These are phyloP conservation scores for Diaporthe sp. DNA, from an alignment of 2,329 filamentous ascomycete species.

Conservation along the genomic window DNA sequence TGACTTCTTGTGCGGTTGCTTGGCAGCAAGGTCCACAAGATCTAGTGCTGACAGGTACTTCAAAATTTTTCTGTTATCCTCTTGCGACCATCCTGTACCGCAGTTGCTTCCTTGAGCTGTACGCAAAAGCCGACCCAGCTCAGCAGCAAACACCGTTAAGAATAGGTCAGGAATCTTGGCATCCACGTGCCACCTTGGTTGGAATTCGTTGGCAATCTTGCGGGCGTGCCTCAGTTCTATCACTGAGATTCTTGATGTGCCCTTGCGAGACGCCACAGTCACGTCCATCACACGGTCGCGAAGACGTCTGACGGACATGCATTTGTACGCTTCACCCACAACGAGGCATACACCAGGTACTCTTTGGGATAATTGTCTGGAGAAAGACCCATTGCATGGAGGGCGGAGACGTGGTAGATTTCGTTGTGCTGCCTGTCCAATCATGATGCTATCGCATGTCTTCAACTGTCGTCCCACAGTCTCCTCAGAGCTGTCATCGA, in stretches of 20 bases:
- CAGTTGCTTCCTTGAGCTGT: not conserved
- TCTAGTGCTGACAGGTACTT: not conserved
- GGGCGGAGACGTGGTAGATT: not conserved
- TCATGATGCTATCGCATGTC: not conserved
- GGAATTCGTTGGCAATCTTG: not conserved
- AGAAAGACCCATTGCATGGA: not conserved
- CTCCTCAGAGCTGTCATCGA: constrained; percentile 75
- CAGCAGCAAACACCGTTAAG: constrained; percentile 4
- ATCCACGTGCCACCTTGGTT: not conserved
- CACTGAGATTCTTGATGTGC: not conserved
- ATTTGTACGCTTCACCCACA: not conserved
- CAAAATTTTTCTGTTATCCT: not conserved
- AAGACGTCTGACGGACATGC: not conserved
- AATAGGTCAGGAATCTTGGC: not conserved
- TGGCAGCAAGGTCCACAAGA: not conserved
- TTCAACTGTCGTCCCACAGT: constrained; percentile 57
- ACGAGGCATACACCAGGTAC: constrained; percentile 5
- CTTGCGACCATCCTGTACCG: not conserved
- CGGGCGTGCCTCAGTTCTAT: not conserved
- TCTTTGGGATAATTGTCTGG: not conserved
- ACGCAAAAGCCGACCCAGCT: not conserved
- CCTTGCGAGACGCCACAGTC: not conserved
- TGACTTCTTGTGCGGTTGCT: not conserved
- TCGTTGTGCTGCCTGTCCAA: not conserved
- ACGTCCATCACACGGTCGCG: not conserved